Evolutionary conservation across 2,329 filamentous ascomycete genomes (phyloP), one percentile per base, ranked within the genome.

Genomic region (Rhexocercosporidium sp.): DNA sequence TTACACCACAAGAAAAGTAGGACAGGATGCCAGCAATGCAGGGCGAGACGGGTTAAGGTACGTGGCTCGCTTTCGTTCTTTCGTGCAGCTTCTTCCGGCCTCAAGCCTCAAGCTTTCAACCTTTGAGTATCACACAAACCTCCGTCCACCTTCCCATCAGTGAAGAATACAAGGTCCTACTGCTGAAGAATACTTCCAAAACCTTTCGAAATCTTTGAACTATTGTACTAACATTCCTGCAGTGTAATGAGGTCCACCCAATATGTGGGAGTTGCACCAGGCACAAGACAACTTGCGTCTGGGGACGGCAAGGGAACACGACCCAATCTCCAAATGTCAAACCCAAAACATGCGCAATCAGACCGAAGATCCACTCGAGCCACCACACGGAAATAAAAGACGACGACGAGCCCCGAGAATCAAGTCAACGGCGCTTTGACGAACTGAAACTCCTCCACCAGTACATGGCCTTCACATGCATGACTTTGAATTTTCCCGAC

Each of bases 1-100:
- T 41, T 69, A 49, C 61, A 69, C 51, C 77, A 78, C 59, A 77
- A 73, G 70, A 78, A 78, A 68, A 75, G 74, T 34, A 66, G 73
- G 39, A 74, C 72, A 39, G 77, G 77, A 0, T 78, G 77, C 63
- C 66, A 74, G 20, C 70, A 74, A 59, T 78, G 76, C 65, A 76
- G 76, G 62, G 69, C 71, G 12, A 65, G 76, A 39, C 67, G 76
- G 31, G 77, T 78, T 20, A 78, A 78, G 74, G 77, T 78, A 49
- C n/a, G 68, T 62, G 11, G 37, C 59, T 66, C 51, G 57, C 51
- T 46, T 57, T 63, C 61, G 61, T 61, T 64, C 41, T 51, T 20
- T 29, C 16, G 12, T 16, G 29, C 29, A 59, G 18, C 9, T 29
- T 44, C 39, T 39, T 49, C 34, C n/a, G 5, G 11, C 14, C 7